phyloP scores from a whole-genome alignment of 345 rosid genomes.

The Bruguiera sexangula region DNA sequence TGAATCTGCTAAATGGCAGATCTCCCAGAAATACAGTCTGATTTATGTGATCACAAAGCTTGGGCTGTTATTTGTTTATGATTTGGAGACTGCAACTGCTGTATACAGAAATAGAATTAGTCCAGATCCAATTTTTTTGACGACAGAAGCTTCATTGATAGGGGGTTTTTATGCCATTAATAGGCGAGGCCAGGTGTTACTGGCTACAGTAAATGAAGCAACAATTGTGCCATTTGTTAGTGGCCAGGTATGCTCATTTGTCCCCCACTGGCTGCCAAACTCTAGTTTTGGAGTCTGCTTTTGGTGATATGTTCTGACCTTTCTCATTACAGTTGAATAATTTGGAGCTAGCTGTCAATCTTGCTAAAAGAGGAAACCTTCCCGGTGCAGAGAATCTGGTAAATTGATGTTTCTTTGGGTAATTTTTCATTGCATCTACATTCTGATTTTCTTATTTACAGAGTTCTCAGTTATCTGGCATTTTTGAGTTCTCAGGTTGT shows the following conservation, averaged over 20 bases:
- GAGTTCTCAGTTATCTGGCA: too few species aligned
- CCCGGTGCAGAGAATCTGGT: constrained; percentile 99
- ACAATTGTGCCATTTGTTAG: constrained; percentile 94
- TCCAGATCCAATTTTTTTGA: constrained; percentile 98
- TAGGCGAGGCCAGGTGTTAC: constrained; percentile 49
- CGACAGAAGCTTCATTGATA: constrained; percentile 77
- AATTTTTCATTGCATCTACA: too few species aligned
- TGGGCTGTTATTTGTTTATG: constrained; percentile 95
- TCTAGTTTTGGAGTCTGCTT: neutral
- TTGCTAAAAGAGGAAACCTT: constrained; percentile 98
- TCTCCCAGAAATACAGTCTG: constrained; percentile 90
- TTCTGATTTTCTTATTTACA: too few species aligned
- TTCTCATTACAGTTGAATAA: constrained; percentile 66
- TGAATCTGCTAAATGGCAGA: constrained; percentile 40
- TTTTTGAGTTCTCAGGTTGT: constrained; percentile 54
- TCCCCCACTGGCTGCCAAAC: neutral
- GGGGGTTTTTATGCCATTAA: constrained; percentile 97
- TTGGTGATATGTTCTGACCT: neutral
- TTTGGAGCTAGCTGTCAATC: constrained; percentile 97
- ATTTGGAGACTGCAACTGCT: constrained; percentile 95
- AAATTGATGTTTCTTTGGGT: constrained; percentile 12
- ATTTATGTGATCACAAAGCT: constrained; percentile 93
- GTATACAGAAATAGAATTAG: constrained; percentile 98
- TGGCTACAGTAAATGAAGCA: constrained; percentile 93
- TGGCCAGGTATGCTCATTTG: constrained; percentile 59